Evolutionary conservation across 192 early-diverging fungal genomes (phyloP).

Genomic region (Funneliformis geosporum): DNA sequence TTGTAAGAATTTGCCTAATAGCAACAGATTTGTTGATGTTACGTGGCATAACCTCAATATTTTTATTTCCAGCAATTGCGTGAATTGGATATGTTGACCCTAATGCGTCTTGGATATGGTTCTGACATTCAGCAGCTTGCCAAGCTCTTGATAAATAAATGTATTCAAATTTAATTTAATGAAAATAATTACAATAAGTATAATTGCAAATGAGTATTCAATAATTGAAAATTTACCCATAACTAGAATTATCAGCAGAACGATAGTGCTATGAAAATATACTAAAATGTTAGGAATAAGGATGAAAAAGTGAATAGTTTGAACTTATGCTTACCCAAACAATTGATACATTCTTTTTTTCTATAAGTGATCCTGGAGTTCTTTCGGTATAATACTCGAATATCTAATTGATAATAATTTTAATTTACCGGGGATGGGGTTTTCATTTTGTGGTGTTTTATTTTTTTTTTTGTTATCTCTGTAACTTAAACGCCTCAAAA

Average conservation of each 20-base stretch:
- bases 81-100: constrained; percentile 70
- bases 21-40: constrained; percentile 70
- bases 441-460: too few relatives aligned
- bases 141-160: constrained; percentile 47
- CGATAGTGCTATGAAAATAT: constrained; percentile 58
- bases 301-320: not conserved
- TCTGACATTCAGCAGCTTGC: constrained; percentile 84
- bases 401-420: constrained; percentile 45
- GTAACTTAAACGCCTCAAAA: not conserved
- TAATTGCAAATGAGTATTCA: not conserved
- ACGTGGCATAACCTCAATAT: constrained; percentile 71
- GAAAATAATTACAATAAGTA: not conserved
- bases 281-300: not conserved
- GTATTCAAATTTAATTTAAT: not conserved
- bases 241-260: constrained; percentile 56
- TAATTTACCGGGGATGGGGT: too few relatives aligned
- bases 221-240: constrained; percentile 39
- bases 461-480: not conserved
- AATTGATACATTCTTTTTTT: constrained; percentile 69
- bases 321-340: constrained; percentile 57
- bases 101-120: constrained; percentile 76
- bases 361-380: constrained; percentile 77
- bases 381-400: constrained; percentile 84
- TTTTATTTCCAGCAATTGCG: constrained; percentile 63
- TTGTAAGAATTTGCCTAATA: constrained; percentile 59